Base-by-base conservation (phyloP, 2,329 filamentous ascomycete genomes). In the Ophiocordyceps robertsii region DNA sequence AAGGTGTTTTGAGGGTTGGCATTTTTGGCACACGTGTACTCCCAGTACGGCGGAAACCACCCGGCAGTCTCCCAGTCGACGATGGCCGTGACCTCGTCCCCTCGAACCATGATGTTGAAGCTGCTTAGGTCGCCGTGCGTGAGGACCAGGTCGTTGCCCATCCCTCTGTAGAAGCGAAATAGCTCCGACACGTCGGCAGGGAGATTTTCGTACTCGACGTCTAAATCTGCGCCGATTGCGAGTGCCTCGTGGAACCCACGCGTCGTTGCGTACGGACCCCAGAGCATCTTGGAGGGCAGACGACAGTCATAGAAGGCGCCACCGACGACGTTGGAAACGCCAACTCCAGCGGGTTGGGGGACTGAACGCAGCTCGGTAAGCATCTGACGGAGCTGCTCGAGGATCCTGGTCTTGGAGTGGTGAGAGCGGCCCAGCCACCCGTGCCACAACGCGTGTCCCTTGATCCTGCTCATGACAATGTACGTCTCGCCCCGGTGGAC, bases 71-170 rank as follows among this genome's bases (percentile, higher is more conserved):
- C 56, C 60, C 60, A 63, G 46, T 62, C 56, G 4, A 62, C 43
- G 12, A 75, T 68, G 1, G 66, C 68, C 32, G 64, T 59, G 24
- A 76, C 52, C 1, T 60, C 48, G n/a, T 35, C 33, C 14, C 33
- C 33, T 14, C 17, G 14, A 16, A 35, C 55, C 11, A 72, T 44
- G 27, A 73, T 64, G 45, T 72, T 72, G 7, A 56, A 47, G 14
- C 56, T 58, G 44, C 59, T 64, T 8, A 72, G 49, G 46, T 72
- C 67, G 7, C 57, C 62, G 52, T 73, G 69, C 12, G 67, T 69
- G 47, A 73, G 67, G 5, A 63, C 59, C 1, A 16, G 60, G 59
- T 14, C 46, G 37, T 9, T 51, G 52, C 55, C 57, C 64, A 6
- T 52, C 50, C 4, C 51, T 49, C 41, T 65, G 38, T 68, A 64